A percentile compares a stretch with the other conserved stretches of the same genome.
These are phyloP conservation scores for Friedmanniomyces endolithicus DNA, from an alignment of 495 filamentous ascomycete species.

Conservation along the genomic window DNA sequence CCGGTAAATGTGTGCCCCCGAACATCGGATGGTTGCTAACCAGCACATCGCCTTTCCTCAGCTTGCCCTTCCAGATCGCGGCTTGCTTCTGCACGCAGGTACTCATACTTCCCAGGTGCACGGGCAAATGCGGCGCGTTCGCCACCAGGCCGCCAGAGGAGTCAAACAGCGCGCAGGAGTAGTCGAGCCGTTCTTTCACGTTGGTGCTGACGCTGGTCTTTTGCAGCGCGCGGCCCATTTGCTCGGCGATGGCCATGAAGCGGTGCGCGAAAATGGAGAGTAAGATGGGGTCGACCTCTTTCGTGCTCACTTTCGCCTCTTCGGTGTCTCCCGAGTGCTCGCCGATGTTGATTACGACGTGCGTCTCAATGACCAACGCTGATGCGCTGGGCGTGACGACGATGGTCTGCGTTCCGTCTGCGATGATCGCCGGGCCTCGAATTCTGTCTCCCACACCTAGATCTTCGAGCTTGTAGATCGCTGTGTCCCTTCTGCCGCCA, in stretches of 20 bases:
- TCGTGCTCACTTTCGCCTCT: conserved; percentile 32
- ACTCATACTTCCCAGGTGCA: conserved; percentile 88
- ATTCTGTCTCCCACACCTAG: conserved; percentile 65
- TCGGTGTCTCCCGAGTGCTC: conserved; percentile 41
- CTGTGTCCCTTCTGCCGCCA: conserved; percentile 62
- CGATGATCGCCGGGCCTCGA: conserved; percentile 77
- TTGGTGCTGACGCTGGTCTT: conserved; percentile 97
- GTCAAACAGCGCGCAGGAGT: conserved; percentile 92
- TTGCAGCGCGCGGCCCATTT: conserved; percentile 90
- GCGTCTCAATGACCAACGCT: conserved; percentile 60
- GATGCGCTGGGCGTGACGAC: conserved; percentile 73
- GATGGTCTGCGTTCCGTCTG: conserved; percentile 92
- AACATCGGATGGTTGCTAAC: conserved; percentile 94
- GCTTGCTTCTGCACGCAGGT: conserved; percentile 90
- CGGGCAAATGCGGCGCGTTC: conserved; percentile 87
- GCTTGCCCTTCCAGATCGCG: conserved; percentile 78
- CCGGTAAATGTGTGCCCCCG: conserved; percentile 77
- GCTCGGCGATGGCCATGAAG: conserved; percentile 98
- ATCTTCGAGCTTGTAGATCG: conserved; percentile 73
- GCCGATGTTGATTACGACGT: conserved; percentile 60
- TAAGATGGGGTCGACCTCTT: conserved; percentile 71
- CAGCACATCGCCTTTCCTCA: conserved; percentile 84
- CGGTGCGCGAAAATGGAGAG: conserved; percentile 91
- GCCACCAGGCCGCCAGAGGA: conserved; percentile 81
- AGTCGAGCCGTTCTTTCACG: conserved; percentile 94